phyloP scores from a whole-genome alignment of 2,329 filamentous ascomycete genomes.

The Colletotrichum aenigma region DNA sequence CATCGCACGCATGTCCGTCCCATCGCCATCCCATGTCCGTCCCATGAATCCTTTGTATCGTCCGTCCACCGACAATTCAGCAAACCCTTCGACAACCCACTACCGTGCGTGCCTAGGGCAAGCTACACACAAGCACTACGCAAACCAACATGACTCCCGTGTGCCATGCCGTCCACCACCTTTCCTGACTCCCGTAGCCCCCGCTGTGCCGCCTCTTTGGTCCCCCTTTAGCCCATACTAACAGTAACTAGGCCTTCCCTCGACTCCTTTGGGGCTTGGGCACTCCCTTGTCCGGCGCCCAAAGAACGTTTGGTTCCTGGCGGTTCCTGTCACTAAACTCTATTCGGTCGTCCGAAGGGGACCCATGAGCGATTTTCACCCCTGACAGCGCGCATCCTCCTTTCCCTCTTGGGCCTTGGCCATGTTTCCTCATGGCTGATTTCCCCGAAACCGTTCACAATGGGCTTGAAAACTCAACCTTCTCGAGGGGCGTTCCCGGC shows the following conservation, averaged over 20 bases:
- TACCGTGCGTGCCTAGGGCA: background rate
- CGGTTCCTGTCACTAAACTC: conserved; percentile 15
- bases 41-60: background rate
- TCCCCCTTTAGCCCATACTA: background rate
- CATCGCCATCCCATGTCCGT: background rate
- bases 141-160: background rate
- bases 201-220: background rate
- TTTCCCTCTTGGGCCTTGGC: conserved; percentile 2
- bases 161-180: background rate
- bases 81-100: background rate
- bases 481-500: background rate
- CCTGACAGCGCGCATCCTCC: conserved; percentile 4
- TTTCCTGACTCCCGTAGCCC: background rate
- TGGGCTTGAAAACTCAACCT: background rate
- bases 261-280: background rate
- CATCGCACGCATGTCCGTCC: background rate
- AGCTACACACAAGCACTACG: background rate
- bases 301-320: conserved; percentile 18
- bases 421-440: background rate
- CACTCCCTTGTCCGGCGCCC: background rate
- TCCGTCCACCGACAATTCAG: background rate
- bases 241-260: background rate
- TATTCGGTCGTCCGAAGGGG: background rate
- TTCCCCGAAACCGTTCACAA: background rate
- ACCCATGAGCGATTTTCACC: conserved; percentile 18